Conservation (phyloP, 768 basidiomycete genomes). For the Asterophora parasitica region DNA sequence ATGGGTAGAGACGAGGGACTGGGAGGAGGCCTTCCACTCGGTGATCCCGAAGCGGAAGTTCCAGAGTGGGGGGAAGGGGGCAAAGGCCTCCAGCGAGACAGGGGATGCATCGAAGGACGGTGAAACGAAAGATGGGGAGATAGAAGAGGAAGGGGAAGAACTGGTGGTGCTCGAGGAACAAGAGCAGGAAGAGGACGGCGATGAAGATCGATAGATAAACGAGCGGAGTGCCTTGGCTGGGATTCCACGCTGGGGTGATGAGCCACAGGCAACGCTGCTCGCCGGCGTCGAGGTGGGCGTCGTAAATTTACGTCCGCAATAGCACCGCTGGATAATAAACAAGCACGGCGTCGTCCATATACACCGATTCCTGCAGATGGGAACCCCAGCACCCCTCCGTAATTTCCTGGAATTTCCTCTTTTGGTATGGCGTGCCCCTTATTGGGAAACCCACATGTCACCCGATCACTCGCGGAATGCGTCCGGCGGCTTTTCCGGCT, state of each 20-base stretch:
- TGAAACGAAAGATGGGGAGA: slow-evolving; percentile 7
- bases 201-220: slow-evolving; percentile 6
- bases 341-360: neutral
- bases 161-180: neutral
- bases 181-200: slow-evolving; percentile 3
- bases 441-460: neutral
- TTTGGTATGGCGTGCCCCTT: slow-evolving; percentile 4
- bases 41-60: slow-evolving; percentile 94
- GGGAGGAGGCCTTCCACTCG: slow-evolving; percentile 82
- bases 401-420: neutral
- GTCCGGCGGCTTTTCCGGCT: slow-evolving; percentile 8
- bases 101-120: slow-evolving; percentile 14
- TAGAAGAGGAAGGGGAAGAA: slow-evolving; percentile 4
- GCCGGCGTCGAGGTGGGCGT: slow-evolving; percentile 3
- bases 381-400: neutral
- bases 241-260: slow-evolving; percentile 4
- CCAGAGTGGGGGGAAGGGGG: slow-evolving; percentile 36
- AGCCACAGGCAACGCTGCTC: slow-evolving; percentile 8
- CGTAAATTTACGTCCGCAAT: slow-evolving; percentile 5
- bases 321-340: neutral
- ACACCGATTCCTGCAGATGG: neutral
- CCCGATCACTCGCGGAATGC: neutral
- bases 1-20: slow-evolving; percentile 82
- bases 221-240: neutral
- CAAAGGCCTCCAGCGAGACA: slow-evolving; percentile 6